Percentiles rank a stretch among this genome's conserved stretches.
Conservation (phyloP, 106 monocot genomes). For the Phalaenopsis equestris region DNA sequence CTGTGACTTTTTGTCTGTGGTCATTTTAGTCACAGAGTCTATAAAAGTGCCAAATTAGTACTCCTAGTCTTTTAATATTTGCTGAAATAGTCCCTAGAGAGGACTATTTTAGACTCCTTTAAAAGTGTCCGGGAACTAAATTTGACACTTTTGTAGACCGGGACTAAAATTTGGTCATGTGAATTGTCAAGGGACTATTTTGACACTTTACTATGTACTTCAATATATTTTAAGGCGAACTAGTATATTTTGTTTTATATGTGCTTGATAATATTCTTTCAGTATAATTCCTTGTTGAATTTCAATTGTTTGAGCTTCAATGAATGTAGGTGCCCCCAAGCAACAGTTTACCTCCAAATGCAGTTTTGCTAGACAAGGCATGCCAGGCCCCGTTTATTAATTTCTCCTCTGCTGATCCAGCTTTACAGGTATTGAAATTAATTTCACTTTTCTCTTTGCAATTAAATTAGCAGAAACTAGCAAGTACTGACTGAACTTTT, state of each 20-base stretch:
- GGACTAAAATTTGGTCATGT: too few species aligned
- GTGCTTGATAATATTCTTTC: neutral
- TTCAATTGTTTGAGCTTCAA: conserved; percentile 1
- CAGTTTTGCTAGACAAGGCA: conserved; percentile 43
- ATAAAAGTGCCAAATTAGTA: too few species aligned
- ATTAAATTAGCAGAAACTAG: neutral
- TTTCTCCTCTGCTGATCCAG: conserved; percentile 21
- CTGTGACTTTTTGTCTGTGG: too few species aligned
- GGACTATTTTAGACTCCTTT: too few species aligned
- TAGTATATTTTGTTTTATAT: neutral
- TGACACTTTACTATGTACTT: too few species aligned
- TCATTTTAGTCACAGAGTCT: too few species aligned
- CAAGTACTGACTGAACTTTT: neutral
- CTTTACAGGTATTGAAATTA: conserved; percentile 42
- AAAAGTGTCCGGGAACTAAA: too few species aligned
- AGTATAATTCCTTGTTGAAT: neutral
- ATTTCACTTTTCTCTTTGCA: neutral
- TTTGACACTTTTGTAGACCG: too few species aligned
- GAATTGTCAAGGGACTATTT: too few species aligned
- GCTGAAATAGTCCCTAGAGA: too few species aligned
- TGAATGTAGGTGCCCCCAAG: conserved; percentile 54
- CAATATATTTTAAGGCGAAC: neutral
- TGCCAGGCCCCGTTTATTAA: conserved; percentile 74
- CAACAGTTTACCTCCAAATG: conserved; percentile 41
- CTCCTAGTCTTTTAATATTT: too few species aligned